phyloP scores from a whole-genome alignment of 495 filamentous ascomycete species.

The Aspergillus baeticus region DNA sequence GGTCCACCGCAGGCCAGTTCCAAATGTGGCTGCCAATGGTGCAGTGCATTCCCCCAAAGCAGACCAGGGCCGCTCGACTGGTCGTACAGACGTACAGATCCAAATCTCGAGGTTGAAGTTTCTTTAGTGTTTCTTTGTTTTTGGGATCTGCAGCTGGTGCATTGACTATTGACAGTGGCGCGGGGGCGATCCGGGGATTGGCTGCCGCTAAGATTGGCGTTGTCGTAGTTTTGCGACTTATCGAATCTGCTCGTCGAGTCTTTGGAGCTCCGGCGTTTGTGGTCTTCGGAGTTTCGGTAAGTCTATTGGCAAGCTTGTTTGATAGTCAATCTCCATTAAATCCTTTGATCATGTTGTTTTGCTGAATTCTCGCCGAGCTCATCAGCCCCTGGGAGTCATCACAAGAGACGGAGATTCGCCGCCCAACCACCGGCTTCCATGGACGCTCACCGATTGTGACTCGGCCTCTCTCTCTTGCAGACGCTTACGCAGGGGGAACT shows the following conservation, averaged over 20 bases:
- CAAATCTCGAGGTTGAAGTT: conserved; percentile 2
- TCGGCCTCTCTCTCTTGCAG: not conserved
- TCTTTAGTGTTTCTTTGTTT: not conserved
- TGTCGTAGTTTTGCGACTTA: conserved; percentile 4
- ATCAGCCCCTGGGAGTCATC: not conserved
- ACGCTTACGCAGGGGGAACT: not conserved
- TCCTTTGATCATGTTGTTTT: not conserved
- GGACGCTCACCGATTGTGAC: not conserved
- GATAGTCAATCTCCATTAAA: not conserved
- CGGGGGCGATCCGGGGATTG: conserved; percentile 4
- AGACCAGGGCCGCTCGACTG: not conserved
- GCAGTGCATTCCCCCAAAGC: not conserved
- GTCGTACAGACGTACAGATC: conserved; percentile 2
- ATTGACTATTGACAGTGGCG: conserved; percentile 6
- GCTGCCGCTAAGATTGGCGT: not conserved
- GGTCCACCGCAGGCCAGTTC: conserved; percentile 1
- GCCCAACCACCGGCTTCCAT: not conserved
- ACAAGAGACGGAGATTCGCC: not conserved
- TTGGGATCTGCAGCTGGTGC: conserved; percentile 2
- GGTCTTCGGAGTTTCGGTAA: not conserved
- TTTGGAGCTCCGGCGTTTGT: not conserved
- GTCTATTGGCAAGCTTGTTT: not conserved
- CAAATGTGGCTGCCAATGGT: conserved; percentile 15
- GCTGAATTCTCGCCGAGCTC: not conserved
- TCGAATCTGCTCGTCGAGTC: not conserved